Conservation (phyloP, 495 filamentous ascomycete genomes). For the Neurospora sp. region DNA sequence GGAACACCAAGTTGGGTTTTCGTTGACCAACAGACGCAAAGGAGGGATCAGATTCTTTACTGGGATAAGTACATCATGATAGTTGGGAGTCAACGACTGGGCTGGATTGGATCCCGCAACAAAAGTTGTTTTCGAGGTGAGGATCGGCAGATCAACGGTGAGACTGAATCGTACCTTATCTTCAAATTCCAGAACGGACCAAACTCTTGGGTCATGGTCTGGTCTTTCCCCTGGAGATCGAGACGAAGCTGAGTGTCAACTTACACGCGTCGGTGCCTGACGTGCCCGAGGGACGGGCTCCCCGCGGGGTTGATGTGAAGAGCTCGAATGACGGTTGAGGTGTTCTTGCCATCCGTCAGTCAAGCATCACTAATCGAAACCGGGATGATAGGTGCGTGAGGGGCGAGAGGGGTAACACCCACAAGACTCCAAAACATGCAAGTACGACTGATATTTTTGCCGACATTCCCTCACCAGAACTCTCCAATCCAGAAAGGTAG, state of each 20-base stretch:
- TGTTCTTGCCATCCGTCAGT: not conserved
- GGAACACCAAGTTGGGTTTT: not conserved
- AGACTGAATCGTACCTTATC: not conserved
- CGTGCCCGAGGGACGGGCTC: not conserved
- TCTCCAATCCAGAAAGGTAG: not conserved
- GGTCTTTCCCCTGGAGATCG: not conserved
- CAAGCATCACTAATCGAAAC: not conserved
- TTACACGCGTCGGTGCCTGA: not conserved
- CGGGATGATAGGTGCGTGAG: not conserved
- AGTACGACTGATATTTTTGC: not conserved
- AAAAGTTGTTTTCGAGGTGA: not conserved
- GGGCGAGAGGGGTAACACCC: not conserved
- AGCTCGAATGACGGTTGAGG: not conserved
- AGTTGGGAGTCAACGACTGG: not conserved
- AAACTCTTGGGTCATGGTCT: not conserved
- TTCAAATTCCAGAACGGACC: not conserved
- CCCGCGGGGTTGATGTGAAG: not conserved
- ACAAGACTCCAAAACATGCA: not conserved
- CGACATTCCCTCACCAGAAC: not conserved
- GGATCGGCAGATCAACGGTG: not conserved
- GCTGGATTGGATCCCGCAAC: not conserved
- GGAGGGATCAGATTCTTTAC: not conserved
- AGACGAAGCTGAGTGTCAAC: not conserved
- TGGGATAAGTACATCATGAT: not conserved
- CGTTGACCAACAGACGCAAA: not conserved